Conservation (phyloP, 1,284 basidiomycete species). For the Pseudomicrostroma phylloplanum region DNA sequence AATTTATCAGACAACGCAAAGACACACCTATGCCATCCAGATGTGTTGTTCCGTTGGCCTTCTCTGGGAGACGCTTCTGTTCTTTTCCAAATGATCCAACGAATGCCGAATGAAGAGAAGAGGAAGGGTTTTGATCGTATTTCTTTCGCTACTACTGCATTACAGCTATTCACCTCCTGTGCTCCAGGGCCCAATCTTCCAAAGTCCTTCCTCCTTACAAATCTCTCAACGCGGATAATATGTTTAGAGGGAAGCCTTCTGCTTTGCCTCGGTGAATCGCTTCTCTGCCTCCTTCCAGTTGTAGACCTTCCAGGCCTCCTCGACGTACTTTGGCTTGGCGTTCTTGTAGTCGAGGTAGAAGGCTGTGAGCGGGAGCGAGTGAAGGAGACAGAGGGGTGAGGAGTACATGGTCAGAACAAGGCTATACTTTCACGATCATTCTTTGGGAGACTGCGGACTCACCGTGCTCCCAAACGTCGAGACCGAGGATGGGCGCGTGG, state of each 20-base stretch:
- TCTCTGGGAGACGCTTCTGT: too few species aligned
- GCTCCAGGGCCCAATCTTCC: too few species aligned
- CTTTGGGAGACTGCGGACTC: background rate
- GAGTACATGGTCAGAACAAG: background rate
- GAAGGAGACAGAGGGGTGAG: background rate
- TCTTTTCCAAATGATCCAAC: too few species aligned
- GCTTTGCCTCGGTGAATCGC: constrained; percentile 41
- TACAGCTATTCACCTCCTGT: too few species aligned
- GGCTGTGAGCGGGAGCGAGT: constrained; percentile 12
- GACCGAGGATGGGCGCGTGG: constrained; percentile 83
- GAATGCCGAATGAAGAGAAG: too few species aligned
- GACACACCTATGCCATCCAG: too few species aligned
- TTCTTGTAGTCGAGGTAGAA: constrained; percentile 43
- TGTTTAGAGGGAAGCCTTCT: constrained; percentile 19
- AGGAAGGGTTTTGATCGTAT: too few species aligned
- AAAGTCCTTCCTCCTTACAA: too few species aligned
- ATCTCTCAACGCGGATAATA: constrained; percentile 1
- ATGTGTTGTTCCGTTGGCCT: too few species aligned
- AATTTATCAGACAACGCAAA: too few species aligned
- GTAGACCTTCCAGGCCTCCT: constrained; percentile 49
- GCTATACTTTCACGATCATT: background rate
- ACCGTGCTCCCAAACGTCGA: constrained; percentile 92
- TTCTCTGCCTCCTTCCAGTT: constrained; percentile 50
- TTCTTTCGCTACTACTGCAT: too few species aligned
- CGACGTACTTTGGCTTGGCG: constrained; percentile 36